Conservation (phyloP, 345 rosid species). For the Brassica nigra region DNA sequence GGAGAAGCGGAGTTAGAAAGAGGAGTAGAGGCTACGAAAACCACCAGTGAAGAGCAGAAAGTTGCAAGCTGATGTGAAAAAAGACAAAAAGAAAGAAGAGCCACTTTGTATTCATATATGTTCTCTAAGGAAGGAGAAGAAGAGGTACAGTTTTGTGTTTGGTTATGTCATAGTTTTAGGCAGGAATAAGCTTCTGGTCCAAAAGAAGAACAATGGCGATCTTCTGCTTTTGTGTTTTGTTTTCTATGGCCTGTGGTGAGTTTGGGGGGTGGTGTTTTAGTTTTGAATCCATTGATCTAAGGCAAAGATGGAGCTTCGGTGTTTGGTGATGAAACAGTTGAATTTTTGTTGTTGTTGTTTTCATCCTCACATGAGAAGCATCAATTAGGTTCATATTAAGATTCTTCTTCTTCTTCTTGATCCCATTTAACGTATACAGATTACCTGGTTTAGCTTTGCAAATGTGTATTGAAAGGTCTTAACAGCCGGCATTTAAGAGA, state of each 20-base stretch:
- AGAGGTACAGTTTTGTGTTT: slow-evolving; percentile 41
- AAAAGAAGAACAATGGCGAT: slow-evolving; percentile 14
- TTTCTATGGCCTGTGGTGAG: slow-evolving; percentile 10
- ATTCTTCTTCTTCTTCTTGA: neutral
- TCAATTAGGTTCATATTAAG: neutral
- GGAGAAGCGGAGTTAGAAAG: slow-evolving; percentile 14
- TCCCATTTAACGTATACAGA: neutral
- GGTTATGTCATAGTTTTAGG: slow-evolving; percentile 26
- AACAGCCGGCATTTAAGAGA: neutral
- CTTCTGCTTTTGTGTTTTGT: neutral
- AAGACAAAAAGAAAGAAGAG: neutral
- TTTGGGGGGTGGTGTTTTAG: neutral
- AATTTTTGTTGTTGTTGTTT: neutral
- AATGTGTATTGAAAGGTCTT: neutral
- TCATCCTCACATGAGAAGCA: slow-evolving; percentile 18
- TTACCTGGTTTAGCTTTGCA: neutral
- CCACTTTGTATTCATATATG: neutral
- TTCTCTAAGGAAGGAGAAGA: slow-evolving; percentile 6
- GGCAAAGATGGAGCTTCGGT: slow-evolving; percentile 22
- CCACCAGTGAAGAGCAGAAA: slow-evolving; percentile 1
- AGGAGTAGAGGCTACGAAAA: slow-evolving; percentile 23
- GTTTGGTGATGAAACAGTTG: slow-evolving; percentile 19
- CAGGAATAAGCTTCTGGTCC: slow-evolving; percentile 3
- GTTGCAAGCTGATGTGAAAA: slow-evolving; percentile 11
- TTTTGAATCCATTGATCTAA: slow-evolving; percentile 8